Base-by-base conservation (phyloP, 2,329 filamentous ascomycete species). In the Rhynchosporium agropyri region DNA sequence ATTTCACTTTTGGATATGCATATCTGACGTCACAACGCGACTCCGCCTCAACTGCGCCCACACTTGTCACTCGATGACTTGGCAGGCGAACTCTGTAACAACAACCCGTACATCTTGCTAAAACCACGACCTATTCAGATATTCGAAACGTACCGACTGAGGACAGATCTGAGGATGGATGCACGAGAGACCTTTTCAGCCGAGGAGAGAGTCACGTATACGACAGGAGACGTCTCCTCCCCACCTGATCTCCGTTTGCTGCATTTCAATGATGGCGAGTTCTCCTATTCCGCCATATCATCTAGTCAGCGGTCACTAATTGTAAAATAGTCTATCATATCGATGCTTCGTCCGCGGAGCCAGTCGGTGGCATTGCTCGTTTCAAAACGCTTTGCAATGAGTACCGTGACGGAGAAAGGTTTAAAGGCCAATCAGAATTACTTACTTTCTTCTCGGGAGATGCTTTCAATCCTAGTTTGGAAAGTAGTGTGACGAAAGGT, bases 381-480 rank as follows among this genome's bases (percentile, higher is more conserved):
- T 64, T 64, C 63, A 64, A 62, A 33, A 64, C 63, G 10, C 28
- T 64, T 20, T 59, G 58, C 40, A 64, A 64, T 43, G 63, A 64
- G 59, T 64, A 64, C 28, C 33, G 49, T 55, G 31, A 48, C 2
- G 63, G 42, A 12, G 42, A 55, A 7, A 61, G 45, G 46, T 64
- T 64, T 49, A 45, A 48, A 9, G 59, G 59, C 13, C 63, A 62
- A 13, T 59, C 63, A n/a, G 54, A 58, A 7, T 40, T 64, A 15
- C 59, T 64, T 13, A 64, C 63, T 8, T 64, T 64, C 40, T 64
- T 64, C 40, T 64, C 63, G 20, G 63, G 63, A 13, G 63, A 64
- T 64, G 63, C 63, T 15, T 64, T 64, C 42, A 64, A 64, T 64
- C 63, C 63, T 1, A 64, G 63, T 45, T 31, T 64, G 53, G 63